These are phyloP conservation scores for Citrus reticulata DNA, from an alignment of 345 rosid genomes.

Conservation along the genomic window DNA sequence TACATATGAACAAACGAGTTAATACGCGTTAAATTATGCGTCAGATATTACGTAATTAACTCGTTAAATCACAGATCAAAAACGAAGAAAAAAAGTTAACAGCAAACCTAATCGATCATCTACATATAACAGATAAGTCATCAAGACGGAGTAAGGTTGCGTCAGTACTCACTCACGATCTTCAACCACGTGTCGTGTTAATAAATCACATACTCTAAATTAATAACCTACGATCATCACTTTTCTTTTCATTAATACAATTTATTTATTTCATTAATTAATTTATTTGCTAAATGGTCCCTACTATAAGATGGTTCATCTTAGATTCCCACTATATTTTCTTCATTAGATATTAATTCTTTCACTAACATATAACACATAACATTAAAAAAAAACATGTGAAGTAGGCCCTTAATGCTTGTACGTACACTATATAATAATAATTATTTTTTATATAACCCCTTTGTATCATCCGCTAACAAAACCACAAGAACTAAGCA, in stretches of 20 bases:
- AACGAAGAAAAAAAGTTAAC: neutral
- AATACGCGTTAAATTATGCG: neutral
- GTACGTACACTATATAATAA: constrained; percentile 4
- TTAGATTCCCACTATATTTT: constrained; percentile 25
- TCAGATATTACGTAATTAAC: no score
- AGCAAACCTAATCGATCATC: neutral
- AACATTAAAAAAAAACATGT: neutral
- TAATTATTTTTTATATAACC: neutral
- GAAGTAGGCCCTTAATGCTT: constrained; percentile 15
- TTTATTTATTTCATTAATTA: neutral
- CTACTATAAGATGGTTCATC: constrained; percentile 15
- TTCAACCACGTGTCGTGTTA: neutral
- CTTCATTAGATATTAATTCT: neutral
- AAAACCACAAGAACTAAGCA: constrained; percentile 8
- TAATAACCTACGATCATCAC: neutral
- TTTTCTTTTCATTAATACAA: neutral
- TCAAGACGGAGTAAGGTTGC: neutral
- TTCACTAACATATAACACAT: neutral
- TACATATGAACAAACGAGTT: no score
- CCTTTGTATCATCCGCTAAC: constrained; percentile 24
- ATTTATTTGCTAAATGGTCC: neutral
- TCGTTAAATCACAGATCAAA: neutral
- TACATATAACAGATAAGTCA: neutral
- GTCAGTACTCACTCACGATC: neutral
- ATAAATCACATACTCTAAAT: neutral